Percentiles rank a stretch among this genome's conserved stretches.
Conservation (phyloP, 2,329 filamentous ascomycete species). For the Rugonectria rugulosa region DNA sequence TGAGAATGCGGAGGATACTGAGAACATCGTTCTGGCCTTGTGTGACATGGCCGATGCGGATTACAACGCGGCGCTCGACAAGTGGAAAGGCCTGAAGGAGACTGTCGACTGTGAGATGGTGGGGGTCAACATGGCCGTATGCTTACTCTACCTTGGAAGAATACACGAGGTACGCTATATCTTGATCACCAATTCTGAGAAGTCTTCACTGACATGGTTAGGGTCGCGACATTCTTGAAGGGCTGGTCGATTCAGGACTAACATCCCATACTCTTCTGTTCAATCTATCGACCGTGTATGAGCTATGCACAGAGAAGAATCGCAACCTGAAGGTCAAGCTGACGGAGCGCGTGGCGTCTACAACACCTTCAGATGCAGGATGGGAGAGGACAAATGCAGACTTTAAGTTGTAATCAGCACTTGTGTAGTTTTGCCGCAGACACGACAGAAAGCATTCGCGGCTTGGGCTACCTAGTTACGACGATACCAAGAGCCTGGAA, state of each 20-base stretch:
- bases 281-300: slow-evolving; percentile 90
- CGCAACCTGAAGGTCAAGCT: slow-evolving; percentile 73
- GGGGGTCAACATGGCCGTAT: slow-evolving; percentile 83
- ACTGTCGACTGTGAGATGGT: slow-evolving; percentile 70
- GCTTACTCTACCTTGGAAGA: slow-evolving; percentile 79
- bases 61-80: slow-evolving; percentile 68
- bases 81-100: slow-evolving; percentile 63
- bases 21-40: slow-evolving; percentile 69
- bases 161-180: slow-evolving; percentile 69
- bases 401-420: slow-evolving; percentile 71
- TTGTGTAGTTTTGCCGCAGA: too few species aligned
- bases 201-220: slow-evolving; percentile 43
- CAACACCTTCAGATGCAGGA: slow-evolving; percentile 63
- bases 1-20: slow-evolving; percentile 44
- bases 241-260: slow-evolving; percentile 66
- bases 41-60: slow-evolving; percentile 80
- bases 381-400: slow-evolving; percentile 77
- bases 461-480: too few species aligned
- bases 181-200: neutral
- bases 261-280: slow-evolving; percentile 84
- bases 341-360: slow-evolving; percentile 71
- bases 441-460: too few species aligned
- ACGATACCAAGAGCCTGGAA: too few species aligned
- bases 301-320: slow-evolving; percentile 84
- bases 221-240: slow-evolving; percentile 73